phyloP scores from a whole-genome alignment of 108 stramenopile species.

The Chaetoceros tenuissimus region DNA sequence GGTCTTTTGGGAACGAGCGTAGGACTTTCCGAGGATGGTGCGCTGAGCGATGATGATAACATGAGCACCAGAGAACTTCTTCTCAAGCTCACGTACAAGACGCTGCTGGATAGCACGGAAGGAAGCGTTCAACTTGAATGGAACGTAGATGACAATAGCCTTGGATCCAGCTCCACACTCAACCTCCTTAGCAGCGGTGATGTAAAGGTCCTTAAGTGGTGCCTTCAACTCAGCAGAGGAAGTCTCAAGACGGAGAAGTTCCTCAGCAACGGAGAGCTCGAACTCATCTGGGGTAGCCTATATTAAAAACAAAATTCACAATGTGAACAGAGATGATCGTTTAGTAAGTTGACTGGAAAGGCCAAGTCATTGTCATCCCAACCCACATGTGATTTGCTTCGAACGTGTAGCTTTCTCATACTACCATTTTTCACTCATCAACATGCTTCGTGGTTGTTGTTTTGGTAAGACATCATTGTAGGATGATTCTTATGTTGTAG shows the following conservation, averaged over 20 bases:
- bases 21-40: slow-evolving; percentile 96
- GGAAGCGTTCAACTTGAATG: slow-evolving; percentile 88
- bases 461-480: too few relatives aligned
- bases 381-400: too few relatives aligned
- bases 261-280: slow-evolving; percentile 92
- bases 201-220: slow-evolving; percentile 86
- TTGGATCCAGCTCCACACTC: slow-evolving; percentile 82
- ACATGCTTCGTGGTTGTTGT: neutral
- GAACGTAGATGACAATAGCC: slow-evolving; percentile 96
- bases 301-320: neutral
- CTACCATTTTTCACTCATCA: neutral
- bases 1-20: slow-evolving; percentile 81
- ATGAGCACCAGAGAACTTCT: slow-evolving; percentile 98
- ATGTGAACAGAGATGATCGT: neutral
- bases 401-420: too few relatives aligned
- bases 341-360: neutral
- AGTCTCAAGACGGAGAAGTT: slow-evolving; percentile 95
- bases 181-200: slow-evolving; percentile 97
- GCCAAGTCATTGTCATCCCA: neutral
- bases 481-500: too few relatives aligned
- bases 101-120: slow-evolving; percentile 95
- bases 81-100: slow-evolving; percentile 98
- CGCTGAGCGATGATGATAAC: slow-evolving; percentile 96
- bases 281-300: slow-evolving; percentile 92
- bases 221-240: slow-evolving; percentile 81